Percentiles rank a stretch among this genome's conserved stretches.
Evolutionary conservation across 1,139 yeast genomes (phyloP).

Genomic region (Candida sp.): DNA sequence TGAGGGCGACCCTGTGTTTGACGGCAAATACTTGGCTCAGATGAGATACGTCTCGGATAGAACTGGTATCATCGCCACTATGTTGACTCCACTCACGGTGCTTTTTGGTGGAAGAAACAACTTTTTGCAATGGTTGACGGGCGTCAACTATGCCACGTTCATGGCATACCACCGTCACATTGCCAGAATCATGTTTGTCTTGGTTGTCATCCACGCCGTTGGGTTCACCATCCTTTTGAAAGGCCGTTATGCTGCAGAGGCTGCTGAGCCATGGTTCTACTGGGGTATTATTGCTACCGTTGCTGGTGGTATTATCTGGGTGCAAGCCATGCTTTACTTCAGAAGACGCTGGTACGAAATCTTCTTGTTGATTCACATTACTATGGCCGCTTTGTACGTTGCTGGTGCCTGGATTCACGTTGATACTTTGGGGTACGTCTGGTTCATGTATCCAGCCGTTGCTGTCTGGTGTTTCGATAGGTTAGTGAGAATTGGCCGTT

Average conservation of each 20-base stretch:
- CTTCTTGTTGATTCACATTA: constrained; percentile 44
- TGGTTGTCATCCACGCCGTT: constrained; percentile 37
- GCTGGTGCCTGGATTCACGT: constrained; percentile 50
- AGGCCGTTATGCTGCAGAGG: constrained; percentile 7
- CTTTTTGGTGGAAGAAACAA: constrained; percentile 49
- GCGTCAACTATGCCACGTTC: constrained; percentile 39
- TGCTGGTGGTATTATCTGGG: constrained; percentile 35
- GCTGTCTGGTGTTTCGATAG: constrained; percentile 52
- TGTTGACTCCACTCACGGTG: constrained; percentile 34
- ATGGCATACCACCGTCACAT: constrained; percentile 43
- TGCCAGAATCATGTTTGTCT: constrained; percentile 32
- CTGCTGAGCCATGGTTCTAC: constrained; percentile 24
- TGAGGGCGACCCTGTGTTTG: constrained; percentile 29
- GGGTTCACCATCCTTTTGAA: constrained; percentile 34
- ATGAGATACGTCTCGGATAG: constrained; percentile 34
- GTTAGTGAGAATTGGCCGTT: constrained; percentile 33
- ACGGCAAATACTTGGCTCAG: constrained; percentile 20
- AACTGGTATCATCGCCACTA: constrained; percentile 33
- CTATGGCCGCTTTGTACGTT: constrained; percentile 42
- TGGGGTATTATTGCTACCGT: constrained; percentile 38
- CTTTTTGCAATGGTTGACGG: constrained; percentile 43
- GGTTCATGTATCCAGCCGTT: constrained; percentile 39
- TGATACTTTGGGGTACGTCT: constrained; percentile 39
- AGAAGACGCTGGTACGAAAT: constrained; percentile 49
- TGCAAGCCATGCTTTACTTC: constrained; percentile 41